A percentile compares a stretch with the other conserved stretches of the same genome.
These are phyloP conservation scores for Suillus weaverae DNA, from an alignment of 768 basidiomycete species.

Conservation along the genomic window DNA sequence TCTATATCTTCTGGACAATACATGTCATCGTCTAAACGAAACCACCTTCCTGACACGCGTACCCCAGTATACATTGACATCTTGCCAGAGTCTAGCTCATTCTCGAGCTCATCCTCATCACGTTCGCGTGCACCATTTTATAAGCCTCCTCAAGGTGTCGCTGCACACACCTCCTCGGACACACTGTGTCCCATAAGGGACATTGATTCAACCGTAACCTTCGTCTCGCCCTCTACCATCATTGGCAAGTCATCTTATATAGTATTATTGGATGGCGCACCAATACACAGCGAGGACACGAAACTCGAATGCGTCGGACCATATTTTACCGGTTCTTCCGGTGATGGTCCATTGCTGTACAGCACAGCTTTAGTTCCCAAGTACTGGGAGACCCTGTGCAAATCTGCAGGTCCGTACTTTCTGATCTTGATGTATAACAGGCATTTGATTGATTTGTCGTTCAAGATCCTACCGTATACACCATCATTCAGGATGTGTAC, in stretches of 20 bases:
- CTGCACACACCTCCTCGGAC: slow-evolving; percentile 10
- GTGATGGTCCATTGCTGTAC: slow-evolving; percentile 49
- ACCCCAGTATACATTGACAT: slow-evolving; percentile 37
- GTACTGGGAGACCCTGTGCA: slow-evolving; percentile 62
- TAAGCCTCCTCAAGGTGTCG: not conserved
- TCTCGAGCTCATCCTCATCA: not conserved
- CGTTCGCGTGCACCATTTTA: not conserved
- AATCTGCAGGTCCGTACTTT: slow-evolving; percentile 45
- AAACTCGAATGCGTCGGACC: slow-evolving; percentile 35
- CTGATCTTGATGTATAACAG: slow-evolving; percentile 14
- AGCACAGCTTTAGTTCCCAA: slow-evolving; percentile 60
- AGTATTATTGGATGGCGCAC: slow-evolving; percentile 48
- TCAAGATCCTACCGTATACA: slow-evolving; percentile 65
- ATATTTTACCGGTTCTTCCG: slow-evolving; percentile 26
- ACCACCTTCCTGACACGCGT: slow-evolving; percentile 24
- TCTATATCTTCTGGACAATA: slow-evolving; percentile 14
- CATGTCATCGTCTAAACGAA: slow-evolving; percentile 27
- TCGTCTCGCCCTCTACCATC: slow-evolving; percentile 49
- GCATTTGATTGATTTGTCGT: slow-evolving; percentile 1
- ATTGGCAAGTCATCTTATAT: slow-evolving; percentile 55
- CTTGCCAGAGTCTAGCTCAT: slow-evolving; percentile 22
- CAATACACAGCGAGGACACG: slow-evolving; percentile 54
- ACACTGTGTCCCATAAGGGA: slow-evolving; percentile 52
- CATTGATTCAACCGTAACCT: slow-evolving; percentile 72
- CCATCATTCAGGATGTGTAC: slow-evolving; percentile 64